Evolutionary conservation across 192 early-diverging fungal genomes (phyloP).

Genomic region (Fimicolochytrium jonesii): DNA sequence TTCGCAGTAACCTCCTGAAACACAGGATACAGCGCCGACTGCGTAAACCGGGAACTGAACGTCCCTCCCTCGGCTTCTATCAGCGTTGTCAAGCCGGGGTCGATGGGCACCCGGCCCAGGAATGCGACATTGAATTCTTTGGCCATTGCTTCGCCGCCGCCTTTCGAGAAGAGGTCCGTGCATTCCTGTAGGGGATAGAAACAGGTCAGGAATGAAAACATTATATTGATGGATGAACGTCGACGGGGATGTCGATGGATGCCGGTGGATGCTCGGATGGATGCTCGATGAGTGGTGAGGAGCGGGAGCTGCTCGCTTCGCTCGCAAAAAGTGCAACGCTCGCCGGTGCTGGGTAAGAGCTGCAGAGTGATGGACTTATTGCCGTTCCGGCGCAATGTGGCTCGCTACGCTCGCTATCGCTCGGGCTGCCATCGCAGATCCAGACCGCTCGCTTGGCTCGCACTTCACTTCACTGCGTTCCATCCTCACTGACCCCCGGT

Average conservation of each 20-base stretch:
- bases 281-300: too few species aligned
- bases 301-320: too few species aligned
- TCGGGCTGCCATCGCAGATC: too few species aligned
- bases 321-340: too few species aligned
- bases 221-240: too few species aligned
- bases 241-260: too few species aligned
- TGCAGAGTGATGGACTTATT: too few species aligned
- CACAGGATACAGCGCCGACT: slow-evolving; percentile 16
- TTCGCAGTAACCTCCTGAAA: slow-evolving; percentile 22
- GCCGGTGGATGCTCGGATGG: too few species aligned
- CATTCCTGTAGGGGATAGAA: slow-evolving; percentile 42
- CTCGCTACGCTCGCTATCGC: too few species aligned
- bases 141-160: slow-evolving; percentile 48
- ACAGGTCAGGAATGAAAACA: too few species aligned
- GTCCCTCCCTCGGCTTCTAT: slow-evolving; percentile 36
- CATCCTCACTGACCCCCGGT: background rate
- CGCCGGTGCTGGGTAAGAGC: too few species aligned
- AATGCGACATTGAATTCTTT: slow-evolving; percentile 34
- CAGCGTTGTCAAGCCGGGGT: slow-evolving; percentile 39
- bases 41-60: slow-evolving; percentile 12
- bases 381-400: too few species aligned
- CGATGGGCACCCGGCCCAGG: slow-evolving; percentile 48
- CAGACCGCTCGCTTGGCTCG: background rate
- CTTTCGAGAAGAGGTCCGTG: slow-evolving; percentile 47
- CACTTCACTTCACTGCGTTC: background rate